Conservation (phyloP, 73 alveolate genomes). For the Paramecium octaurelia region DNA sequence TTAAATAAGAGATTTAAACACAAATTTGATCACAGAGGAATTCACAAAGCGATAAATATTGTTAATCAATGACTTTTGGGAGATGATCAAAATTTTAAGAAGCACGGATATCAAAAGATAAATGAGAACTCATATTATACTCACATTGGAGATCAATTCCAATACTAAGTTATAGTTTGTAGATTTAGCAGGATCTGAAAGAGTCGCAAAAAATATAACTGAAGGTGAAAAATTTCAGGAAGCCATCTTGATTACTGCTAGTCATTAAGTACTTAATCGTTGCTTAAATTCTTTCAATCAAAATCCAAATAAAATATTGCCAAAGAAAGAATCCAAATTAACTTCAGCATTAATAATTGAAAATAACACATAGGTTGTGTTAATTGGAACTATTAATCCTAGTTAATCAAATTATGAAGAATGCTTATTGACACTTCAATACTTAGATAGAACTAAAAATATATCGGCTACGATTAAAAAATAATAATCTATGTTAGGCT, state of each 20-base stretch:
- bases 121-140: not conserved
- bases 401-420: conserved; percentile 61
- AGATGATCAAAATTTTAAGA: not conserved
- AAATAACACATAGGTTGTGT: not conserved
- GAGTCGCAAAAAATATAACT: conserved; percentile 59
- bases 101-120: not conserved
- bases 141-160: conserved; percentile 31
- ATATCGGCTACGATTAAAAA: not conserved
- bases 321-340: conserved; percentile 13
- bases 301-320: not conserved
- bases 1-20: not conserved
- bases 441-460: conserved; percentile 49
- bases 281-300: not conserved
- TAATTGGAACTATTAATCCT: conserved; percentile 54
- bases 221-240: conserved; percentile 57
- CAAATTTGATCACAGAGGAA: not conserved
- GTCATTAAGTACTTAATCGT: not conserved
- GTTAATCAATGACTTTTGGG: conserved; percentile 12
- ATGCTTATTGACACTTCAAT: conserved; percentile 26
- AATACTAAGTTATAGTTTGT: conserved; percentile 36
- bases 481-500: not conserved
- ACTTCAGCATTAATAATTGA: not conserved
- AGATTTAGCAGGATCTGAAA: conserved; percentile 64
- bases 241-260: conserved; percentile 46
- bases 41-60: not conserved